phyloP scores from a whole-genome alignment of 352 stramenopile genomes.

The Hyphochytrium catenoides region DNA sequence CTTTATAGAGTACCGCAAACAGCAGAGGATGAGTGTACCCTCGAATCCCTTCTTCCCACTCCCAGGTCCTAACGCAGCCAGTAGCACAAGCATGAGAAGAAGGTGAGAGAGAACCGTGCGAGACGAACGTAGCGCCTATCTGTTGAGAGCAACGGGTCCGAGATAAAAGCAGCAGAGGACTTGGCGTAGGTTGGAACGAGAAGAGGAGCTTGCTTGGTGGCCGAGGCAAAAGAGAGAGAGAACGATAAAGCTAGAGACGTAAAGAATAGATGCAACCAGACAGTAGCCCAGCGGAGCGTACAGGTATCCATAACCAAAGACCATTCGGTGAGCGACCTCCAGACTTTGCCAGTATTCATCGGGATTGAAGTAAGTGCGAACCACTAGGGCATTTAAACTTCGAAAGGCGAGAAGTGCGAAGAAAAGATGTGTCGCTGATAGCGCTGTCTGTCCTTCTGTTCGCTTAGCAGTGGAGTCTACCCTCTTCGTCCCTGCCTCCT shows the following conservation, averaged over 20 bases:
- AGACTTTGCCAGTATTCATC: conserved; percentile 70
- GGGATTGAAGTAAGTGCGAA: conserved; percentile 56
- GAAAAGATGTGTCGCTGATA: background rate
- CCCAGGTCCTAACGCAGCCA: conserved; percentile 39
- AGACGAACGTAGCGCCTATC: too few species aligned
- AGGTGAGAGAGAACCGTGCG: too few species aligned
- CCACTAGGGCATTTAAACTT: conserved; percentile 47
- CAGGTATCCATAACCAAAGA: conserved; percentile 60
- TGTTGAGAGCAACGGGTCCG: too few species aligned
- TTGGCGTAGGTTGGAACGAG: too few species aligned
- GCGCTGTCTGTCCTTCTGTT: too few species aligned
- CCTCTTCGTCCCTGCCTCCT: too few species aligned
- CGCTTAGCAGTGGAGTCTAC: too few species aligned
- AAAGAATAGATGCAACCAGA: background rate
- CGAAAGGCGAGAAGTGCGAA: conserved; percentile 24
- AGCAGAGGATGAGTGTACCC: conserved; percentile 44
- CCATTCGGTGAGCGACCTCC: conserved; percentile 51
- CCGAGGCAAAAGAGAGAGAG: too few species aligned
- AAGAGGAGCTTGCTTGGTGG: too few species aligned
- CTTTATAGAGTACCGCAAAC: conserved; percentile 51
- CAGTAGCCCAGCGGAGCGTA: conserved; percentile 10
- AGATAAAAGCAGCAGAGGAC: too few species aligned
- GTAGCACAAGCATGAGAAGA: too few species aligned
- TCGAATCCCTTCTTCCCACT: conserved; percentile 40
- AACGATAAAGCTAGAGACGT: background rate